Conservation (phyloP, 2,329 filamentous ascomycete species). For the Fusarium transvaalense region DNA sequence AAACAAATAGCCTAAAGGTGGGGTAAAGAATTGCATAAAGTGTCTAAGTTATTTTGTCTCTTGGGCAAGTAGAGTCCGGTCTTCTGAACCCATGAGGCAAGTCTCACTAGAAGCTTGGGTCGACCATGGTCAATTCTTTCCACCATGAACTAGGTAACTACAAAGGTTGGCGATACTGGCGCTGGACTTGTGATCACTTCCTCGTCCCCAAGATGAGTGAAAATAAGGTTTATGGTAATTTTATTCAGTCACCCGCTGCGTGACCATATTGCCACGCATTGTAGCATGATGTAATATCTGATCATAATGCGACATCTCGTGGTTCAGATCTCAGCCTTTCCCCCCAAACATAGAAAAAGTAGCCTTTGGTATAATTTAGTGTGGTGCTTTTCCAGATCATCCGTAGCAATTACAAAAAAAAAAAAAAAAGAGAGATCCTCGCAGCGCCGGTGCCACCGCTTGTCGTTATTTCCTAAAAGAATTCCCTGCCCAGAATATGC, state of each 20-base stretch:
- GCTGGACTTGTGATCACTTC: too few species aligned
- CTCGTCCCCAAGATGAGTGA: too few species aligned
- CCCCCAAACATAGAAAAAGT: not conserved
- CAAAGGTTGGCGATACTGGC: too few species aligned
- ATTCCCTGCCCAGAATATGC: slow-evolving; percentile 18
- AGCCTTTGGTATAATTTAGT: slow-evolving; percentile 21
- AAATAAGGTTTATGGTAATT: not conserved
- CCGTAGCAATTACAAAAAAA: not conserved
- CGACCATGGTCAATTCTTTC: too few species aligned
- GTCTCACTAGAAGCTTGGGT: too few species aligned
- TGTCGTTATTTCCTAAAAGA: slow-evolving; percentile 12
- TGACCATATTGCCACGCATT: not conserved
- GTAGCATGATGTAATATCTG: not conserved
- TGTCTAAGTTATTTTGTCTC: too few species aligned
- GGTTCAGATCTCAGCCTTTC: slow-evolving; percentile 20
- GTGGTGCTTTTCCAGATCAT: slow-evolving; percentile 18
- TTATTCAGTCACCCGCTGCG: not conserved
- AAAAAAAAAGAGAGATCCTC: slow-evolving; percentile 15
- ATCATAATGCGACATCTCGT: not conserved
- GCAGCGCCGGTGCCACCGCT: slow-evolving; percentile 16
- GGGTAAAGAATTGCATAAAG: too few species aligned
- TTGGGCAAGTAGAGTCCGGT: too few species aligned
- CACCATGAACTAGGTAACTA: too few species aligned
- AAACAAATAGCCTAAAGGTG: too few species aligned
- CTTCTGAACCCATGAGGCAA: too few species aligned